Percentiles rank a stretch among this genome's conserved stretches.
These are phyloP conservation scores for Vitis labrusca DNA, from an alignment of 164 flowering plant genomes.

Conservation along the genomic window DNA sequence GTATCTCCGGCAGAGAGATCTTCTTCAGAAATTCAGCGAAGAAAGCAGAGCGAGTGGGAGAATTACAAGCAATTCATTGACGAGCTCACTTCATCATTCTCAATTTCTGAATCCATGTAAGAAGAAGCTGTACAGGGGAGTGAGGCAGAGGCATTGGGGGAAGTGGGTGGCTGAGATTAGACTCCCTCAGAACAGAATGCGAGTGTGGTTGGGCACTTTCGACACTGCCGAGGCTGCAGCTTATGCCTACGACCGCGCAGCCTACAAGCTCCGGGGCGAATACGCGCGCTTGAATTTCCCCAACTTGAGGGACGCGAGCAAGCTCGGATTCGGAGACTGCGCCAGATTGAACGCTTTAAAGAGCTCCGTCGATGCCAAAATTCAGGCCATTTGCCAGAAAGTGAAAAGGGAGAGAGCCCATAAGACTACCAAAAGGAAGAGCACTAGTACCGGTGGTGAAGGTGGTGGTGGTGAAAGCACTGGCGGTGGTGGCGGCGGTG, in stretches of 20 bases:
- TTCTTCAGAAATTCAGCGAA: slow-evolving; percentile 47
- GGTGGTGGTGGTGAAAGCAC: background rate
- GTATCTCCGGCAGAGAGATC: slow-evolving; percentile 68
- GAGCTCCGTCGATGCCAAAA: slow-evolving; percentile 75
- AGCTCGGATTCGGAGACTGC: slow-evolving; percentile 46
- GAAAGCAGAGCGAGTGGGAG: slow-evolving; percentile 28
- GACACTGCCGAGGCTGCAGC: slow-evolving; percentile 91
- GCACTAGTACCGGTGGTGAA: background rate
- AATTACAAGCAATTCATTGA: background rate
- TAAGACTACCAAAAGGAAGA: slow-evolving; percentile 24
- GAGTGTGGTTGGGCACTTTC: slow-evolving; percentile 97
- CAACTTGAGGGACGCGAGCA: slow-evolving; percentile 45
- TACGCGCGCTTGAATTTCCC: slow-evolving; percentile 91
- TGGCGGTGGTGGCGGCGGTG: background rate
- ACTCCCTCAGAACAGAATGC: slow-evolving; percentile 83
- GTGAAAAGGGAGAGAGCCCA: slow-evolving; percentile 46
- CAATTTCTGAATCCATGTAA: slow-evolving; percentile 17
- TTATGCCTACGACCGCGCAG: slow-evolving; percentile 90
- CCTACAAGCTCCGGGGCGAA: slow-evolving; percentile 86
- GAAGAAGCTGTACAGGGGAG: slow-evolving; percentile 93
- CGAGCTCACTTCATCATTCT: slow-evolving; percentile 10
- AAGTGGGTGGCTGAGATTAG: slow-evolving; percentile 99
- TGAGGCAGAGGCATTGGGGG: slow-evolving; percentile 98
- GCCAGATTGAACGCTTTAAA: slow-evolving; percentile 44
- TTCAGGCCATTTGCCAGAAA: slow-evolving; percentile 76